A percentile compares a stretch with the other conserved stretches of the same genome.
phyloP scores from a whole-genome alignment of 2,329 filamentous ascomycete genomes.

The Elsinoe ampelina region DNA sequence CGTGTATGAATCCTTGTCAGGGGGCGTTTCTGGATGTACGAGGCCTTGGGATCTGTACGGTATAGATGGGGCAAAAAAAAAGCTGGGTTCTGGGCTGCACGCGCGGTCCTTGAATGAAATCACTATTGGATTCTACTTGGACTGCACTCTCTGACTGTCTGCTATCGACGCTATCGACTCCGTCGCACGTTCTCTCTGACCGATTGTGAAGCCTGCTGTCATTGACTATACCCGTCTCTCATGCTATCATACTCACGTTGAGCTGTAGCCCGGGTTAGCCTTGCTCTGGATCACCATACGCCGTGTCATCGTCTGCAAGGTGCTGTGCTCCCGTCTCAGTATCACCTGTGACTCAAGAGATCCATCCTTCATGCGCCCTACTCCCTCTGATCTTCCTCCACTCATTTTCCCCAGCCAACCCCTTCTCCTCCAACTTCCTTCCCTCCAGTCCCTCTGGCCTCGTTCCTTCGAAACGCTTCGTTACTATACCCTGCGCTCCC shows the following conservation, averaged over 20 bases:
- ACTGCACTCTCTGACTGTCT: background rate
- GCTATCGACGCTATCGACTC: background rate
- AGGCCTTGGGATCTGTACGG: background rate
- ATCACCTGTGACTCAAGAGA: background rate
- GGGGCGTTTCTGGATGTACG: background rate
- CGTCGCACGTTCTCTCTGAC: background rate
- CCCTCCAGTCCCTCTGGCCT: background rate
- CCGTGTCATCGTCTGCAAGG: background rate
- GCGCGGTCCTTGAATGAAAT: slow-evolving; percentile 2
- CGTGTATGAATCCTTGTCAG: too few species aligned
- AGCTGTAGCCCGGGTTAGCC: too few species aligned
- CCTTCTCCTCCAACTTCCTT: slow-evolving; percentile 1
- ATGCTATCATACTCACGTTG: too few species aligned
- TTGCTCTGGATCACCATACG: too few species aligned
- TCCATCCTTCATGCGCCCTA: background rate
- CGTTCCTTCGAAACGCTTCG: background rate
- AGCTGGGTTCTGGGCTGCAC: background rate
- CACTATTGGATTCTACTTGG: background rate
- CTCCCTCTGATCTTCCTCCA: background rate
- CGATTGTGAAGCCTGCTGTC: background rate
- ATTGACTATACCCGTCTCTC: background rate
- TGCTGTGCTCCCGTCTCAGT: background rate
- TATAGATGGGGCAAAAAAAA: background rate
- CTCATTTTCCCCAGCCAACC: slow-evolving; percentile 4
- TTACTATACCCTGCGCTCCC: background rate